phyloP scores from a whole-genome alignment of 108 stramenopile species.

The Conticribra weissflogii region DNA sequence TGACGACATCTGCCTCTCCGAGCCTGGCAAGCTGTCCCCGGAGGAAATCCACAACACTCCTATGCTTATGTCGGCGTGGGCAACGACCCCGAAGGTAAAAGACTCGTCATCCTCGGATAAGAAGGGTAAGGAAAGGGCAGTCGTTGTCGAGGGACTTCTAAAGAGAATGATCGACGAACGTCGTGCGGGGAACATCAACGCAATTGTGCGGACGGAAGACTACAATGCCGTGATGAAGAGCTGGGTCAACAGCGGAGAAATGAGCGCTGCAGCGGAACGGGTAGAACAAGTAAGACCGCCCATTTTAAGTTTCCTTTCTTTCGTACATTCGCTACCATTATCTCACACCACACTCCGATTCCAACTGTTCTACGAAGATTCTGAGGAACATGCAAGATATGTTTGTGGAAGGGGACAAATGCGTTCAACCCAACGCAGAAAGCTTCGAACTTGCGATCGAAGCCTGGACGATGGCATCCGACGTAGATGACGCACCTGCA shows the following conservation, averaged over 20 bases:
- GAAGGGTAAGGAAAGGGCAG: constrained; percentile 57
- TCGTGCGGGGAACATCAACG: constrained; percentile 61
- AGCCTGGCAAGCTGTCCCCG: constrained; percentile 52
- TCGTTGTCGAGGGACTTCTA: constrained; percentile 68
- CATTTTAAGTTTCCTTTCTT: background rate
- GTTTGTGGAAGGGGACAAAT: constrained; percentile 40
- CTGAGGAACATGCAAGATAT: constrained; percentile 68
- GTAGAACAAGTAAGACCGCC: constrained; percentile 49
- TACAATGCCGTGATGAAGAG: constrained; percentile 77
- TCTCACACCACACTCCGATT: background rate
- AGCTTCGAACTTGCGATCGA: constrained; percentile 42
- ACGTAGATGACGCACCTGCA: constrained; percentile 27
- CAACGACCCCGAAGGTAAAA: constrained; percentile 19
- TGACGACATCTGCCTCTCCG: constrained; percentile 58
- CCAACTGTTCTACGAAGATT: constrained; percentile 42
- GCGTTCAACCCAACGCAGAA: constrained; percentile 61
- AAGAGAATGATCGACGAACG: constrained; percentile 80
- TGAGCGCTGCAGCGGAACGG: constrained; percentile 58
- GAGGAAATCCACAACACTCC: constrained; percentile 54
- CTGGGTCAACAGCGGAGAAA: constrained; percentile 67
- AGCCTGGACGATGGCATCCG: constrained; percentile 54
- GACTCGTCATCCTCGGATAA: background rate
- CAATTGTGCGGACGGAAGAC: constrained; percentile 44
- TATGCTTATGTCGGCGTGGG: constrained; percentile 77
- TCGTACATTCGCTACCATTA: background rate